Base-by-base conservation (phyloP, 768 basidiomycete species). In the Mycena galopus region DNA sequence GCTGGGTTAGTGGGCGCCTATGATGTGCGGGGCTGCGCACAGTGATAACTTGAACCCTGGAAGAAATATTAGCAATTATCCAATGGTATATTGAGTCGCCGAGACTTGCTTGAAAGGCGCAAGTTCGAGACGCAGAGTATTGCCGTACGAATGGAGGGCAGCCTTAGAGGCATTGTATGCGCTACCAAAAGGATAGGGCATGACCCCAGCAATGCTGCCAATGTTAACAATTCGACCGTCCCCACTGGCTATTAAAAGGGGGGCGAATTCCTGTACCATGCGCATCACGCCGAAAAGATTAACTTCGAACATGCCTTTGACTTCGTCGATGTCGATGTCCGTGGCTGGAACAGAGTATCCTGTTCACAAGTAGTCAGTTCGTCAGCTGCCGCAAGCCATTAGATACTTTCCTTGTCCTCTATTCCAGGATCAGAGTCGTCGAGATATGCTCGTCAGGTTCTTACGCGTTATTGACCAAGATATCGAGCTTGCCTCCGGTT, bases 51-150 rank as follows among this genome's bases (percentile, higher is more conserved):
- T 71, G 73, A 47, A 67, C 62, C 3, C 64, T 70, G n/a, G 21
- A 10, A 3, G 32, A 19, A 4, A 17, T 4, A 66, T 55, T 10
- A 30, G 50, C 25, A 25, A 27, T 4, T 27, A 12, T 32, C n/a
- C 21, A 19, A 30, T 29, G 1, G 19, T 32, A 50, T 12, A 32
- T 32, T n/a, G n/a, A n/a, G n/a, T n/a, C 11, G 7, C 5, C 10
- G 59, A 4, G 17, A 56, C 63, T 39, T 58, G 77, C 81, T 76
- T 74, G 74, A 84, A 82, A 11, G 82, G 82, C n/a, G 72, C 78
- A 19, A 84, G 65, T 56, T 84, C 82, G 12, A 83, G 62, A 2
- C 82, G 76, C 14, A 84, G 70, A 6, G 79, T 81, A 69, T 84
- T 75, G 12, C 79, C 75, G 55, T 79, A 81, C 14, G 78, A 59